Conservation (phyloP, 2,329 filamentous ascomycete species). For the Stachybotrys chartarum region DNA sequence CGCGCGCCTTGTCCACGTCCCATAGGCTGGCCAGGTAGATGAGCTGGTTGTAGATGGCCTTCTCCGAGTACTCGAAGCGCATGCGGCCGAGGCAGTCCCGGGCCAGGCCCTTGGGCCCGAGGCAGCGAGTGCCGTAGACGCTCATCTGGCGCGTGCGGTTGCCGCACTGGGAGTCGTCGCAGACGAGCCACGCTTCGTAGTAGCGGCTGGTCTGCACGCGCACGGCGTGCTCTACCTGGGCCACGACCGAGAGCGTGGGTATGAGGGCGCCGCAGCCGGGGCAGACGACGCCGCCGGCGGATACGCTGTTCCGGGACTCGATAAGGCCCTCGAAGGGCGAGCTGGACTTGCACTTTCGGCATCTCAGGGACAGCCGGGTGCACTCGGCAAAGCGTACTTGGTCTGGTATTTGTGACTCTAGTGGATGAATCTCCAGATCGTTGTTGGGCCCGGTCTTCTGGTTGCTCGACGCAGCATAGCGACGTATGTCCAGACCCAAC, state of each 20-base stretch:
- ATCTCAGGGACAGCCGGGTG: slow-evolving; percentile 67
- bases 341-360: slow-evolving; percentile 68
- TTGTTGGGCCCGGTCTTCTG: slow-evolving; percentile 43
- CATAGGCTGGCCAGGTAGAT: slow-evolving; percentile 80
- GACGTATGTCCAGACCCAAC: slow-evolving; percentile 81
- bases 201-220: slow-evolving; percentile 73
- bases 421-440: slow-evolving; percentile 73
- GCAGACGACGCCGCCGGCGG: slow-evolving; percentile 70
- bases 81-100: slow-evolving; percentile 81
- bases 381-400: slow-evolving; percentile 82
- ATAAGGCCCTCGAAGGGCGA: slow-evolving; percentile 72
- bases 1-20: slow-evolving; percentile 77
- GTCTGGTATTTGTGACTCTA: slow-evolving; percentile 93
- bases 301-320: slow-evolving; percentile 50
- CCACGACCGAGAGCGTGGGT: slow-evolving; percentile 65
- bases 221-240: slow-evolving; percentile 81
- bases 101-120: slow-evolving; percentile 79
- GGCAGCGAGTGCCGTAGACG: slow-evolving; percentile 84
- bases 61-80: slow-evolving; percentile 81
- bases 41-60: slow-evolving; percentile 90
- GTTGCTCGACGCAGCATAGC: slow-evolving; percentile 55
- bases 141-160: slow-evolving; percentile 85
- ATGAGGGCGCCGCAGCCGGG: slow-evolving; percentile 59
- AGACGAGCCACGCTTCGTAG: slow-evolving; percentile 88
- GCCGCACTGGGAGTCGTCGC: slow-evolving; percentile 81